phyloP scores from a whole-genome alignment of 2,329 filamentous ascomycete species.

The Penicillium sp. region DNA sequence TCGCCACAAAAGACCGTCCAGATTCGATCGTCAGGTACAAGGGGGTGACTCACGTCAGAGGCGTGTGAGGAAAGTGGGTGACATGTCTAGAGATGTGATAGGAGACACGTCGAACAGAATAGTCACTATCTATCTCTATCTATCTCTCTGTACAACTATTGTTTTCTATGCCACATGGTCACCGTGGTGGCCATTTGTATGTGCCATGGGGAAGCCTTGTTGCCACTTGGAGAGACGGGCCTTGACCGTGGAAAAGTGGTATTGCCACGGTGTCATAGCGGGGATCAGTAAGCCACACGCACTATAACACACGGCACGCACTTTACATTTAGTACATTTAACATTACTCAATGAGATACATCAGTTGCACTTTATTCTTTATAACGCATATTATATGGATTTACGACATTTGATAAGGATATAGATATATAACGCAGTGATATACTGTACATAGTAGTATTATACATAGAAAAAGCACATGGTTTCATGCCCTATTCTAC shows the following conservation, averaged over 20 bases:
- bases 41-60: constrained; percentile 18
- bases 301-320: background rate
- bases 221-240: background rate
- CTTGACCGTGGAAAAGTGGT: background rate
- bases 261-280: background rate
- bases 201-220: background rate
- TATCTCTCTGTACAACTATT: no score
- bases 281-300: background rate
- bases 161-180: no score
- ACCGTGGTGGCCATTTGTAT: background rate
- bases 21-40: constrained; percentile 21
- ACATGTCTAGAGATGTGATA: constrained; percentile 4
- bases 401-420: background rate
- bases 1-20: constrained; percentile 10
- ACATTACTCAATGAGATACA: background rate
- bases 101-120: background rate
- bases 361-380: background rate
- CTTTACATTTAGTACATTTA: background rate
- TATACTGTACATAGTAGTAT: background rate
- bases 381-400: background rate
- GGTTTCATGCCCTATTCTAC: background rate
- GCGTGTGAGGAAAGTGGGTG: background rate
- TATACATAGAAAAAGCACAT: background rate
- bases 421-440: background rate
- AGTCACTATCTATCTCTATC: background rate